Percentiles rank a stretch among this genome's conserved stretches.
Evolutionary conservation across 208 protist species (phyloP).

Genomic region (Phytomonas sp.): DNA sequence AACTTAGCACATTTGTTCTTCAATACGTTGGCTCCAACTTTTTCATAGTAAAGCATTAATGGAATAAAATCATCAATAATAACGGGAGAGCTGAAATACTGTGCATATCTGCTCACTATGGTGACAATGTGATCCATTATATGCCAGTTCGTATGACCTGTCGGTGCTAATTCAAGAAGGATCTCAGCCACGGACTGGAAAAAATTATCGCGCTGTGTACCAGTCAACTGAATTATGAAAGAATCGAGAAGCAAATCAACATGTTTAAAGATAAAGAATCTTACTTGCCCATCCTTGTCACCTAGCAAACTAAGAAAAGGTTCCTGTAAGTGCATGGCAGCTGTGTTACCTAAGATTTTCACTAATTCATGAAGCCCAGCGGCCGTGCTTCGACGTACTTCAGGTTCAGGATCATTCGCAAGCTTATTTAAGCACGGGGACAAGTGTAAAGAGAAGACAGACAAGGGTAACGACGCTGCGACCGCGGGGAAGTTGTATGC

Average conservation of each 20-base stretch:
- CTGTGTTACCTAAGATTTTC: constrained; percentile 49
- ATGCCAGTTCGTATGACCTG: constrained; percentile 53
- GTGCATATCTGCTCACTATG: constrained; percentile 45
- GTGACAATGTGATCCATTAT: constrained; percentile 57
- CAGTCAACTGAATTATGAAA: constrained; percentile 45
- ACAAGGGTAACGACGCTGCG: constrained; percentile 65
- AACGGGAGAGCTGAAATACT: constrained; percentile 36
- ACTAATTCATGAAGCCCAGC: constrained; percentile 84
- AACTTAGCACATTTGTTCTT: constrained; percentile 55
- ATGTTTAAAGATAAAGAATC: constrained; percentile 41
- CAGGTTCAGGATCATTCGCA: constrained; percentile 39
- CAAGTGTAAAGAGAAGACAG: constrained; percentile 61
- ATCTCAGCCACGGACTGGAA: constrained; percentile 43
- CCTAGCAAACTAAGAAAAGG: constrained; percentile 59
- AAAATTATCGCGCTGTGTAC: constrained; percentile 27
- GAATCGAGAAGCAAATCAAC: constrained; percentile 55
- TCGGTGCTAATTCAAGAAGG: constrained; percentile 28
- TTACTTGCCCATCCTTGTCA: constrained; percentile 49
- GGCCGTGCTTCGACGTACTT: constrained; percentile 58
- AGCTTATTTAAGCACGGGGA: constrained; percentile 48
- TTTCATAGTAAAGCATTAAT: constrained; percentile 45
- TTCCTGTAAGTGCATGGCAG: constrained; percentile 45
- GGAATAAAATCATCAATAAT: constrained; percentile 67
- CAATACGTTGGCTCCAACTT: constrained; percentile 45
- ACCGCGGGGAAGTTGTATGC: constrained; percentile 88